Conservation (phyloP, 176 grass and related monocot genomes). For the Dendrocalamus sinicus region DNA sequence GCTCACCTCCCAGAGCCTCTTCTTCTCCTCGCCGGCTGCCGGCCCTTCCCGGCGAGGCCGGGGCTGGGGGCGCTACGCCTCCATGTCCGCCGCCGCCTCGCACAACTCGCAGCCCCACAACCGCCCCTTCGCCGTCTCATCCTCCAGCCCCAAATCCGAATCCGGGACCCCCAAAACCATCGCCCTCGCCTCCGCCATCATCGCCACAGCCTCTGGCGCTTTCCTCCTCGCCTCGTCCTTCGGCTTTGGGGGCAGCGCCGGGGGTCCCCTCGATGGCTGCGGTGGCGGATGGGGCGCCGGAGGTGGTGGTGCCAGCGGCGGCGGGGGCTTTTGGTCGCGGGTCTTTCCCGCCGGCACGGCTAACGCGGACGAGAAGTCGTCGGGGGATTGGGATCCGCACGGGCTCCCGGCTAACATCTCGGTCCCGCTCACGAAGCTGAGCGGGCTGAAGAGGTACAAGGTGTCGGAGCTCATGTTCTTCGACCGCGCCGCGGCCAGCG, state of each 20-base stretch:
- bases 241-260: conserved; percentile 56
- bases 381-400: conserved; percentile 76
- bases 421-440: conserved; percentile 79
- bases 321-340: conserved; percentile 75
- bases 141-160: conserved; percentile 45
- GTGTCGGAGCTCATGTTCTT: conserved; percentile 92
- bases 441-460: conserved; percentile 88
- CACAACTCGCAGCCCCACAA: conserved; percentile 35
- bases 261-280: conserved; percentile 50
- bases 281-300: conserved; percentile 62
- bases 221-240: conserved; percentile 58
- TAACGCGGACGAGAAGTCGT: conserved; percentile 66
- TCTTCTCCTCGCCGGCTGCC: conserved; percentile 37
- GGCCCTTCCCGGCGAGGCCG: conserved; percentile 28
- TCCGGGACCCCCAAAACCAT: conserved; percentile 53
- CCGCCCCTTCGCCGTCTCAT: conserved; percentile 20
- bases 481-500: conserved; percentile 43
- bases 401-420: conserved; percentile 76
- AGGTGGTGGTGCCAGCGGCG: conserved; percentile 48
- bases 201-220: conserved; percentile 54
- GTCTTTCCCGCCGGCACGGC: conserved; percentile 63
- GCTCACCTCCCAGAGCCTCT: conserved; percentile 57
- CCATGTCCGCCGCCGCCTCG: conserved; percentile 37
- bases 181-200: conserved; percentile 52
- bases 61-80: conserved; percentile 16